Evolutionary conservation across 1,139 yeast genomes (phyloP).

Genomic region (Kodamaea sp.): DNA sequence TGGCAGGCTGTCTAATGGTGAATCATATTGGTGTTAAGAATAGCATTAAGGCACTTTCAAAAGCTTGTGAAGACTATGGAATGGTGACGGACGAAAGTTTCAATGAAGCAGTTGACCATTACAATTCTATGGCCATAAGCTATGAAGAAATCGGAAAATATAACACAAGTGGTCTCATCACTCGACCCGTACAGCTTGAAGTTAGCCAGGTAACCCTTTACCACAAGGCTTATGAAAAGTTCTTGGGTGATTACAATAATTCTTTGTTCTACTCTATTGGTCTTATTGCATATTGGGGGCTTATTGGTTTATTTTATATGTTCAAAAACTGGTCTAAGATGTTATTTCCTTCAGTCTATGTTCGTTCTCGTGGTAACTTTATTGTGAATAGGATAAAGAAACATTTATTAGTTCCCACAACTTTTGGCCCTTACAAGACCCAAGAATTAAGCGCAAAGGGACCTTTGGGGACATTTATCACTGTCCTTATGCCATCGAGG

Average conservation of each 20-base stretch:
- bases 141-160: background rate
- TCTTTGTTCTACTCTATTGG: conserved; percentile 50
- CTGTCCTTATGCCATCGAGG: conserved; percentile 15
- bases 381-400: conserved; percentile 8
- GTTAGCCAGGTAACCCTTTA: conserved; percentile 7
- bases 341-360: conserved; percentile 21
- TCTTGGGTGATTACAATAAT: conserved; percentile 31
- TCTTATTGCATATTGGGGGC: conserved; percentile 46
- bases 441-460: conserved; percentile 11
- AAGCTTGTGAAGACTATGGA: conserved; percentile 12
- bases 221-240: conserved; percentile 22
- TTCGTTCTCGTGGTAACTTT: conserved; percentile 1
- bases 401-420: conserved; percentile 29
- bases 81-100: background rate
- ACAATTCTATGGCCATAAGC: background rate
- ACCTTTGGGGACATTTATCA: conserved; percentile 2
- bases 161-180: conserved; percentile 5
- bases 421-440: conserved; percentile 20
- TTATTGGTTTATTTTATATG: conserved; percentile 39
- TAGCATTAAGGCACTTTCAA: conserved; percentile 15
- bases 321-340: conserved; percentile 38
- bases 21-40: conserved; percentile 3
- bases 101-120: background rate
- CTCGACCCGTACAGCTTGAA: conserved; percentile 3
- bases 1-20: conserved; percentile 13